Evolutionary conservation across 140 eudicot genomes (phyloP).

Genomic region (Anethum foeniculum): DNA sequence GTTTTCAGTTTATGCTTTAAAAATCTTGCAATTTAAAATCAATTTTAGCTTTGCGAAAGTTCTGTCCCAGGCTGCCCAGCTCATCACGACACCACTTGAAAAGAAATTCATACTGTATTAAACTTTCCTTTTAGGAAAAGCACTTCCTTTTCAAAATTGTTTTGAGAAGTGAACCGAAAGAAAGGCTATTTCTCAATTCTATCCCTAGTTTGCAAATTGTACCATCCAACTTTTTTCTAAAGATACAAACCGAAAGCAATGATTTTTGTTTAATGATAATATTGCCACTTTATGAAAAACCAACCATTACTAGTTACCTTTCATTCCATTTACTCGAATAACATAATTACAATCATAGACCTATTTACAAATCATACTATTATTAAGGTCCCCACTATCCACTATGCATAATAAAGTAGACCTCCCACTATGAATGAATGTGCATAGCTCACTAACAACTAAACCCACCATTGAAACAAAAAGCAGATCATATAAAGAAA

Average conservation of each 20-base stretch:
- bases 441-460: neutral
- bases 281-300: conserved; percentile 27
- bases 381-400: conserved; percentile 2
- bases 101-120: no score
- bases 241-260: neutral
- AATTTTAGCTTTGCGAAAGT: no score
- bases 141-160: no score
- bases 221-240: neutral
- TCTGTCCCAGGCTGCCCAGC: no score
- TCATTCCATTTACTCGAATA: neutral
- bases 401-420: neutral
- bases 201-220: neutral
- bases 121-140: neutral
- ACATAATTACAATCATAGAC: conserved; percentile 7
- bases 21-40: no score
- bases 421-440: conserved; percentile 12
- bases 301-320: neutral
- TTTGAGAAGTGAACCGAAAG: neutral
- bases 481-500: conserved; percentile 54
- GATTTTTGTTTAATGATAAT: neutral
- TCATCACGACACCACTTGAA: no score
- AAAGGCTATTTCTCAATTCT: neutral
- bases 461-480: conserved; percentile 36
- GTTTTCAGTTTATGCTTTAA: no score
- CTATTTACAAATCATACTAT: neutral